Conservation (phyloP, 2,329 filamentous ascomycete species). For the Penicillium psychrosexuale region DNA sequence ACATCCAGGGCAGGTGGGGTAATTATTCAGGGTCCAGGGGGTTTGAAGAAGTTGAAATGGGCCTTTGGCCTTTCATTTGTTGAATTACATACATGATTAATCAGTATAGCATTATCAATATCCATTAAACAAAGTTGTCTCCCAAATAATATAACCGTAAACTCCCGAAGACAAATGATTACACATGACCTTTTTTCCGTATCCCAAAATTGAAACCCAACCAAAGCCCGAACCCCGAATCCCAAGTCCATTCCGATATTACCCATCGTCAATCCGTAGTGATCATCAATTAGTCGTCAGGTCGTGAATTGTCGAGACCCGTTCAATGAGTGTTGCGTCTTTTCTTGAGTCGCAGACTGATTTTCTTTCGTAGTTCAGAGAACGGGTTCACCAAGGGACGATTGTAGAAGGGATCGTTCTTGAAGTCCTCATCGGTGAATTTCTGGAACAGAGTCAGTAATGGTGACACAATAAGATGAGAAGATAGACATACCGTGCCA, state of each 20-base stretch:
- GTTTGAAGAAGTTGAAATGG: not conserved
- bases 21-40: not conserved
- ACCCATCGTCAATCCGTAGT: not conserved
- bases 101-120: not conserved
- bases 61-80: not conserved
- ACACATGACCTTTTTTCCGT: not conserved
- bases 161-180: not conserved
- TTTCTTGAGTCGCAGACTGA: conserved; percentile 28
- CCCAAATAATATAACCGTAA: not conserved
- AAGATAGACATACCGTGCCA: conserved; percentile 59
- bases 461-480: not conserved
- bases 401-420: conserved; percentile 40
- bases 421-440: conserved; percentile 42
- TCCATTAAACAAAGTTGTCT: not conserved
- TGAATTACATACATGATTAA: not conserved
- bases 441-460: conserved; percentile 24
- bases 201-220: not conserved
- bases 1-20: not conserved
- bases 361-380: conserved; percentile 25
- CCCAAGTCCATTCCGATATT: conserved; percentile 6
- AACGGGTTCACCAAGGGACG: conserved; percentile 30
- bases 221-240: not conserved
- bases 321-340: conserved; percentile 17
- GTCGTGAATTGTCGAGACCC: not conserved
- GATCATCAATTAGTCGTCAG: conserved; percentile 3